Base-by-base conservation (phyloP, 345 rosid genomes). In the Ceriops tagal region DNA sequence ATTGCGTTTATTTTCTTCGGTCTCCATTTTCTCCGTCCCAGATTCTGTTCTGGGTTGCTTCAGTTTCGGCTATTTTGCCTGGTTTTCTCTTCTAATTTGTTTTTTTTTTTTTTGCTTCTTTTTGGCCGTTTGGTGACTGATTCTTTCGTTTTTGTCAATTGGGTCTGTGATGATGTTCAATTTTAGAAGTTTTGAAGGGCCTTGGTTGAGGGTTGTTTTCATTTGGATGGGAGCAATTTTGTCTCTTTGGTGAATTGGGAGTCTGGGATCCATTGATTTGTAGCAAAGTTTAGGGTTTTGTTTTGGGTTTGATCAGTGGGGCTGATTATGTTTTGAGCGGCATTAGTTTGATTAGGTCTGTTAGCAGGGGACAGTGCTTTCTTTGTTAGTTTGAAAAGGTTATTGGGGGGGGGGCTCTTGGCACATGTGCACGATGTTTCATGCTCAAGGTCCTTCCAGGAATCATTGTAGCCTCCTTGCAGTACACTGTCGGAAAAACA, bases 381-480 rank as follows among this genome's bases (percentile, higher is more conserved):
- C 35, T 49, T 28, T 62, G 46, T 21, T 43, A 53, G 49, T 62
- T 46, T 68, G 61, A 56, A 64, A n/a, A 21, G 64, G 18, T 32
- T 32, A 74, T 59, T 63, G 66, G 65, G 72, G 82, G 78, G 73
- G 26, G 82, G 78, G 73, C 1, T 73, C 71, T 84, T 78, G 92
- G 83, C 70, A 87, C 88, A 92, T 80, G 70, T 73, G 75, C 79
- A 92, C 83, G 92, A 95, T 95, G 98, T 88, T 86, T 89, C 91
- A 85, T 85, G 89, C 87, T 72, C 96, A 89, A 90, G 88, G 93
- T 79, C 83, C 92, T 82, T 87, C 87, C 71, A 88, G 96, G 81
- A 88, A 84, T 83, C 90, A 84, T 80, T 96, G 98, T 80, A 82
- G 85, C 80, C 86, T 92, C 61, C 86, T 96, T 72, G 96, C 96